Evolutionary conservation across 2,329 filamentous ascomycete genomes (phyloP).

Genomic region (Aspergillus sp.): DNA sequence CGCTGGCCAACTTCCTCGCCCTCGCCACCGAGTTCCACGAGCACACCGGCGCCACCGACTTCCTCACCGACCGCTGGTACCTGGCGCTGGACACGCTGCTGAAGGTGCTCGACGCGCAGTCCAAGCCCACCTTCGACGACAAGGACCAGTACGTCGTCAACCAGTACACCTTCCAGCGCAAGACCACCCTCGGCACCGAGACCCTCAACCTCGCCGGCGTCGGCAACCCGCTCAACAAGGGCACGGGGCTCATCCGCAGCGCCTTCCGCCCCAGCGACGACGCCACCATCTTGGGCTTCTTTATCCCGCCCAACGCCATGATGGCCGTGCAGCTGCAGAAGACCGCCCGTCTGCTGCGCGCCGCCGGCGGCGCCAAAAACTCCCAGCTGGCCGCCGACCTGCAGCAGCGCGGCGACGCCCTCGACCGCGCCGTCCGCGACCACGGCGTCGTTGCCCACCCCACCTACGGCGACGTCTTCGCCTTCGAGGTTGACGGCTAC

Average conservation of each 20-base stretch:
- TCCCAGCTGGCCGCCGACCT: conserved; percentile 49
- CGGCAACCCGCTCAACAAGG: conserved; percentile 85
- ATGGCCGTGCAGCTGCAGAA: conserved; percentile 86
- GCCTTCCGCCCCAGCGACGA: conserved; percentile 96
- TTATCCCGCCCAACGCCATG: conserved; percentile 95
- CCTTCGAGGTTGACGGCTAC: conserved; percentile 66
- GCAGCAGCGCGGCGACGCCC: conserved; percentile 59
- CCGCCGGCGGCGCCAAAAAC: conserved; percentile 50
- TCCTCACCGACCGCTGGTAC: conserved; percentile 76
- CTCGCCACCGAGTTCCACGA: conserved; percentile 84
- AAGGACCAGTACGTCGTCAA: conserved; percentile 67
- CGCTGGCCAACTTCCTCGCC: conserved; percentile 84
- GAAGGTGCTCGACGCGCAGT: conserved; percentile 73
- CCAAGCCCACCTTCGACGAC: conserved; percentile 74
- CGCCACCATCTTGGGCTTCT: conserved; percentile 88
- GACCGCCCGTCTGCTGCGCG: conserved; percentile 67
- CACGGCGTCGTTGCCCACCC: conserved; percentile 65
- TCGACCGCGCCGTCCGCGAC: conserved; percentile 77
- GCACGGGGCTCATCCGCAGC: conserved; percentile 82
- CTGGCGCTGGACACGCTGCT: conserved; percentile 73
- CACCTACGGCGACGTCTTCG: conserved; percentile 59
- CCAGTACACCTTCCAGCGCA: conserved; percentile 82
- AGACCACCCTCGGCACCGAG: conserved; percentile 80
- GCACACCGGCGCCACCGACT: conserved; percentile 73
- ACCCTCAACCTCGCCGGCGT: conserved; percentile 78